Conservation (phyloP, 2,329 filamentous ascomycete species). For the Sporothrix mexicana region DNA sequence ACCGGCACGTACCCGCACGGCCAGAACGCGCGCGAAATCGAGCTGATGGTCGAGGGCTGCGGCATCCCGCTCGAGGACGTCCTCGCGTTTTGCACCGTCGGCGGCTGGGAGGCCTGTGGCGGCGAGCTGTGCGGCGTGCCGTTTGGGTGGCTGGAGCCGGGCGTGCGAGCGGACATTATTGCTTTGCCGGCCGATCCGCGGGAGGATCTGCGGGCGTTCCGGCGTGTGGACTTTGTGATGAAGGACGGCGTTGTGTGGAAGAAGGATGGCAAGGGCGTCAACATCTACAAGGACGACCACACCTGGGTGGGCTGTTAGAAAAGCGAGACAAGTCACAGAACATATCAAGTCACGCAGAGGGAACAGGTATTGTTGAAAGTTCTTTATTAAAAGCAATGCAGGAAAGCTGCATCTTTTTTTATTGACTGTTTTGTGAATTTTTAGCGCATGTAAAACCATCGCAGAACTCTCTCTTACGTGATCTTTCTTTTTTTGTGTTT, state of each 20-base stretch:
- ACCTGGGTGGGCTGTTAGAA: background rate
- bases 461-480: background rate
- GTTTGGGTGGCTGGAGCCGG: constrained; percentile 59
- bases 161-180: constrained; percentile 57
- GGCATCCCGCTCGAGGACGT: constrained; percentile 58
- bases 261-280: constrained; percentile 40
- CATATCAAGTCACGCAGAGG: background rate
- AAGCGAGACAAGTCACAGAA: too few species aligned
- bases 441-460: background rate
- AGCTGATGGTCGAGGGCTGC: constrained; percentile 57
- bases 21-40: constrained; percentile 59
- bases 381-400: background rate
- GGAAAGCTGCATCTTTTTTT: background rate
- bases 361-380: too few species aligned
- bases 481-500: too few species aligned
- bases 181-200: constrained; percentile 52
- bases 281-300: constrained; percentile 30
- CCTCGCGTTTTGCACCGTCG: constrained; percentile 56
- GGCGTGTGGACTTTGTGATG: constrained; percentile 60
- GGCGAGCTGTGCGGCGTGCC: constrained; percentile 56
- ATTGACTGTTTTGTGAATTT: too few species aligned
- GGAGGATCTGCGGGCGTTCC: constrained; percentile 35
- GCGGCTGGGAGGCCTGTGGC: constrained; percentile 63
- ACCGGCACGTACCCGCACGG: constrained; percentile 48
- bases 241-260: constrained; percentile 62